phyloP scores from a whole-genome alignment of 2,329 filamentous ascomycete genomes.

The Grosmannia huntii region DNA sequence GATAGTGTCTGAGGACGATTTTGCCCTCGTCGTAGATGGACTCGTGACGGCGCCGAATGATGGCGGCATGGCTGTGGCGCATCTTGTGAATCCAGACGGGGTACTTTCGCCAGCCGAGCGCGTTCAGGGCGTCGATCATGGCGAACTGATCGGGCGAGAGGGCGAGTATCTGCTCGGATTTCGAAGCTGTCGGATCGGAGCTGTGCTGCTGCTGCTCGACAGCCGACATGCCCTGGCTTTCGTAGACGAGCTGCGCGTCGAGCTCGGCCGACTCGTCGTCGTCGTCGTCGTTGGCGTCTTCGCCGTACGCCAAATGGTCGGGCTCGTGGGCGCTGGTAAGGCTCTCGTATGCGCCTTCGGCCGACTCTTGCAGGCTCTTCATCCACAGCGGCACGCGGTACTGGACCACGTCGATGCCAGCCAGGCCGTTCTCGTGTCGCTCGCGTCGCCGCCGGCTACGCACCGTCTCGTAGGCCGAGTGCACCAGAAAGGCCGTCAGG shows the following conservation, averaged over 20 bases:
- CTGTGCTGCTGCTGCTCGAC: background rate
- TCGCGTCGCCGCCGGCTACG: conserved; percentile 63
- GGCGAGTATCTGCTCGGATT: conserved; percentile 46
- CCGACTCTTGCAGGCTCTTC: conserved; percentile 59
- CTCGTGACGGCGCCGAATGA: conserved; percentile 65
- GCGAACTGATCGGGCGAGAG: conserved; percentile 69
- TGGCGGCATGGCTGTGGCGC: conserved; percentile 77
- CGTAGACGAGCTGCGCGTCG: background rate
- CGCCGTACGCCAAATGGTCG: conserved; percentile 43
- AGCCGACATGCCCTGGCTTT: background rate
- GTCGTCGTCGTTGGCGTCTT: background rate
- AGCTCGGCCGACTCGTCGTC: background rate
- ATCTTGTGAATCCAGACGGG: conserved; percentile 65
- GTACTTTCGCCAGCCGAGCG: conserved; percentile 50
- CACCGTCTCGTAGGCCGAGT: conserved; percentile 63
- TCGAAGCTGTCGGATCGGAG: background rate
- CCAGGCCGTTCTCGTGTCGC: conserved; percentile 59
- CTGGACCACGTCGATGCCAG: conserved; percentile 51
- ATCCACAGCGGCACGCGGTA: conserved; percentile 69
- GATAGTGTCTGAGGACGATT: conserved; percentile 69
- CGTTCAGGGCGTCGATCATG: conserved; percentile 68
- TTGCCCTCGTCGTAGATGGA: conserved; percentile 61
- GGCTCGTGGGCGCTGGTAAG: conserved; percentile 55
- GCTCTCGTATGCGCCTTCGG: conserved; percentile 62
- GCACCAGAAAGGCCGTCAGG: conserved; percentile 57